These are phyloP conservation scores for Trichosporon sp. DNA, from an alignment of 1,284 basidiomycete species.

Conservation along the genomic window DNA sequence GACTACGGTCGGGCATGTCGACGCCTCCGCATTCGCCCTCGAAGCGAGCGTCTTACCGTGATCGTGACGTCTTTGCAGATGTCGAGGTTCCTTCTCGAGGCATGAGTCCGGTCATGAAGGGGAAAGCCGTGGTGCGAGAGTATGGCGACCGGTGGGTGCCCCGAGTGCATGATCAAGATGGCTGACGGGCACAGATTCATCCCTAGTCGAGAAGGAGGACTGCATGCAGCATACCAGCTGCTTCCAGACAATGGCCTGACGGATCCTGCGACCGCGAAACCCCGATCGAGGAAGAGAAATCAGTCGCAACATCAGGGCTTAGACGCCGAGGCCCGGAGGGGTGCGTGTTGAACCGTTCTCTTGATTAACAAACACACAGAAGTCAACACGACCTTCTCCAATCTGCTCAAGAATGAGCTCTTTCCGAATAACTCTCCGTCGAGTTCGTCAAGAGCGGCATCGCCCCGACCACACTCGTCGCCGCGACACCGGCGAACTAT, in stretches of 20 bases:
- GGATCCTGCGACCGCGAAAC: neutral
- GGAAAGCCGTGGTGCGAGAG: conserved; percentile 48
- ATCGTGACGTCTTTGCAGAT: conserved; percentile 48
- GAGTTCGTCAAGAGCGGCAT: conserved; percentile 26
- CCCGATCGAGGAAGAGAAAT: conserved; percentile 11
- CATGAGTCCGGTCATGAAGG: conserved; percentile 38
- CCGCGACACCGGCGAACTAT: conserved; percentile 42
- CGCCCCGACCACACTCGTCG: conserved; percentile 36
- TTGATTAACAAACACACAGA: conserved; percentile 54
- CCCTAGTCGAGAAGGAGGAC: conserved; percentile 60
- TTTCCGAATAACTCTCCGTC: conserved; percentile 53
- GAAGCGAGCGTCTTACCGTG: conserved; percentile 20
- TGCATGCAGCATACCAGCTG: conserved; percentile 60
- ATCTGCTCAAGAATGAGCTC: conserved; percentile 61
- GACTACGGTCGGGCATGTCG: conserved; percentile 38
- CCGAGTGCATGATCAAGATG: neutral
- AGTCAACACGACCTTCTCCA: conserved; percentile 61
- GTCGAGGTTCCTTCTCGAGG: conserved; percentile 29
- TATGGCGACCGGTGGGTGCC: conserved; percentile 56
- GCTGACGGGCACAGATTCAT: conserved; percentile 57
- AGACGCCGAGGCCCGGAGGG: conserved; percentile 57
- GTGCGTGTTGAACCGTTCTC: conserved; percentile 39
- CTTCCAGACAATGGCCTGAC: conserved; percentile 51
- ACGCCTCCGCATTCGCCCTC: conserved; percentile 27
- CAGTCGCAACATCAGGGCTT: conserved; percentile 34